Conservation (phyloP, 2,329 filamentous ascomycete genomes). For the Pochonia chlamydosporia region DNA sequence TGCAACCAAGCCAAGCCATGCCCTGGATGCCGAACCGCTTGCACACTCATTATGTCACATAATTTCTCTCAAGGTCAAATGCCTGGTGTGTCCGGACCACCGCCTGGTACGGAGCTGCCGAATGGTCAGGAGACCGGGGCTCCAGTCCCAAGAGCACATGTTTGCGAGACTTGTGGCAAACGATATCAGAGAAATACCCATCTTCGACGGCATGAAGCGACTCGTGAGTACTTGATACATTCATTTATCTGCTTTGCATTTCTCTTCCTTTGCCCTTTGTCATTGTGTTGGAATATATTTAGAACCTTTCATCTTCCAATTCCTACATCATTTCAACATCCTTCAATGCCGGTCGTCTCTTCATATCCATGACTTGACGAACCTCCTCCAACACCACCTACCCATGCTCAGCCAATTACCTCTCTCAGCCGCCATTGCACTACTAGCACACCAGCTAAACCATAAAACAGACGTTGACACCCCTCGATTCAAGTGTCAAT, state of each 20-base stretch:
- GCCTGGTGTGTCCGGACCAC: neutral
- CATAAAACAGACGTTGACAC: neutral
- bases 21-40: no score
- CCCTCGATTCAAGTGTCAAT: conserved; percentile 2
- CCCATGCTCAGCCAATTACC: neutral
- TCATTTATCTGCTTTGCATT: neutral
- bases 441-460: neutral
- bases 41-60: no score
- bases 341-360: no score
- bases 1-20: no score
- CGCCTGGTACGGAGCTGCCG: neutral
- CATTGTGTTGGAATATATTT: no score
- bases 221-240: conserved; percentile 12
- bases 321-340: no score
- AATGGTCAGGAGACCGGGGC: neutral
- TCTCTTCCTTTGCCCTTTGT: conserved; percentile 10
- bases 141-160: neutral
- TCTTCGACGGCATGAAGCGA: conserved; percentile 20
- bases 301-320: no score
- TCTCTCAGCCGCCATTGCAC: neutral
- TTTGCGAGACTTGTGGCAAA: conserved; percentile 16
- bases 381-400: no score
- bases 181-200: conserved; percentile 20
- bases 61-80: neutral
- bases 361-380: no score